Evolutionary conservation across 176 grass and related monocot genomes (phyloP).

Genomic region (Ananas comosus): DNA sequence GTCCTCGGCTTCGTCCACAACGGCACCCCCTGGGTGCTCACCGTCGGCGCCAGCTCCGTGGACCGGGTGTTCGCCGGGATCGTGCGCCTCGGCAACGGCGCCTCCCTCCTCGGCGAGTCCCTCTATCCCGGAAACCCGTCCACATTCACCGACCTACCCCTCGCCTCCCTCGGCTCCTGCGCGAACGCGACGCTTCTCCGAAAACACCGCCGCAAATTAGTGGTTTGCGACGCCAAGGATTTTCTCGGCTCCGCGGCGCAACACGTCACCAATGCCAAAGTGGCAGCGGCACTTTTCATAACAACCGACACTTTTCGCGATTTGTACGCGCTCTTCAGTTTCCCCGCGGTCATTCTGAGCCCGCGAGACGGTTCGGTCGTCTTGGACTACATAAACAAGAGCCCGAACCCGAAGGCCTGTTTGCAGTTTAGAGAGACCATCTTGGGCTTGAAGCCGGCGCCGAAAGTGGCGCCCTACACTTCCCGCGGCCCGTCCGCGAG

Average conservation of each 20-base stretch:
- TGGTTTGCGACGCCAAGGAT: slow-evolving; percentile 34
- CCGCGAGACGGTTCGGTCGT: slow-evolving; percentile 23
- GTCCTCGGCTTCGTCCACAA: slow-evolving; percentile 17
- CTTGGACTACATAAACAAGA: slow-evolving; percentile 40
- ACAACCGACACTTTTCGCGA: slow-evolving; percentile 1
- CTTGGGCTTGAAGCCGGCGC: slow-evolving; percentile 29
- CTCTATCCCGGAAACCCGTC: slow-evolving; percentile 29
- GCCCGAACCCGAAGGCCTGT: slow-evolving; percentile 20
- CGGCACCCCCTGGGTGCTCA: slow-evolving; percentile 55
- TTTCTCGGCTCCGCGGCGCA: not conserved
- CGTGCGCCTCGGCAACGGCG: slow-evolving; percentile 22
- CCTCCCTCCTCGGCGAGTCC: slow-evolving; percentile 20
- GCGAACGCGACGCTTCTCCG: slow-evolving; percentile 22
- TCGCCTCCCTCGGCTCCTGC: slow-evolving; percentile 31
- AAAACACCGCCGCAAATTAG: slow-evolving; percentile 6
- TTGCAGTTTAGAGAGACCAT: slow-evolving; percentile 47
- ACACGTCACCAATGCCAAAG: slow-evolving; percentile 2
- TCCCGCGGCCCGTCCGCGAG: slow-evolving; percentile 46
- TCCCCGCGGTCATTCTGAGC: slow-evolving; percentile 36
- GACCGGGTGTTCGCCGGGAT: slow-evolving; percentile 34
- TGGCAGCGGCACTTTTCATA: slow-evolving; percentile 50
- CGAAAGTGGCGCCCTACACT: slow-evolving; percentile 29
- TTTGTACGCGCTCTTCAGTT: slow-evolving; percentile 4
- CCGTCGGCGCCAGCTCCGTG: slow-evolving; percentile 40
- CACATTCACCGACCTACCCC: slow-evolving; percentile 22